Percentiles rank a stretch among this genome's conserved stretches.
phyloP scores from a whole-genome alignment of 306 rosid species.

The Pyrus betulifolia region DNA sequence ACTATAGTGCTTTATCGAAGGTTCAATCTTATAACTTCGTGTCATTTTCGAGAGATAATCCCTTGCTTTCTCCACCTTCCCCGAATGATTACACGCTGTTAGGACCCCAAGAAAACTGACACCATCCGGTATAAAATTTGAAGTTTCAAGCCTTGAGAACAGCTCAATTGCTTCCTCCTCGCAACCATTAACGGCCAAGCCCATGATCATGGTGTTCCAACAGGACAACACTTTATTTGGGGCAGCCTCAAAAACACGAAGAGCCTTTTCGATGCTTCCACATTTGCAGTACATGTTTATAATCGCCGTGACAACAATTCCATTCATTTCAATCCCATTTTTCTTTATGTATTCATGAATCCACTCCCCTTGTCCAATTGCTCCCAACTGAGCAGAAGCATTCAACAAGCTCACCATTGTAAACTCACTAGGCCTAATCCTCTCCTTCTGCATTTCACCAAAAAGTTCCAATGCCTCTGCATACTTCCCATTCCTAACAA shows the following conservation, averaged over 20 bases:
- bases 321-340: conserved; percentile 49
- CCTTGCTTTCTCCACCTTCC: conserved; percentile 52
- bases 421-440: conserved; percentile 54
- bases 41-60: conserved; percentile 49
- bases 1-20: conserved; percentile 69
- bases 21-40: conserved; percentile 37
- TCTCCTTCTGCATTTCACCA: conserved; percentile 46
- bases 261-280: conserved; percentile 52
- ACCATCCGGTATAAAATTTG: conserved; percentile 40
- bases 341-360: conserved; percentile 54
- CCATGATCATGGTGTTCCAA: conserved; percentile 76
- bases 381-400: conserved; percentile 79
- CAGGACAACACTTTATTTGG: conserved; percentile 48
- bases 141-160: conserved; percentile 54
- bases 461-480: conserved; percentile 56
- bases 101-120: conserved; percentile 73
- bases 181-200: conserved; percentile 66
- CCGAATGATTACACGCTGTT: conserved; percentile 71
- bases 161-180: conserved; percentile 55
- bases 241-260: conserved; percentile 45
- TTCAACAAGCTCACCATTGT: conserved; percentile 89
- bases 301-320: conserved; percentile 58
- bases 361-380: conserved; percentile 76
- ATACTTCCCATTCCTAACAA: conserved; percentile 63
- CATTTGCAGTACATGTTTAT: conserved; percentile 85